A percentile compares a stretch with the other conserved stretches of the same genome.
phyloP scores from a whole-genome alignment of 1,284 basidiomycete genomes.

The Inonotus hispidus region DNA sequence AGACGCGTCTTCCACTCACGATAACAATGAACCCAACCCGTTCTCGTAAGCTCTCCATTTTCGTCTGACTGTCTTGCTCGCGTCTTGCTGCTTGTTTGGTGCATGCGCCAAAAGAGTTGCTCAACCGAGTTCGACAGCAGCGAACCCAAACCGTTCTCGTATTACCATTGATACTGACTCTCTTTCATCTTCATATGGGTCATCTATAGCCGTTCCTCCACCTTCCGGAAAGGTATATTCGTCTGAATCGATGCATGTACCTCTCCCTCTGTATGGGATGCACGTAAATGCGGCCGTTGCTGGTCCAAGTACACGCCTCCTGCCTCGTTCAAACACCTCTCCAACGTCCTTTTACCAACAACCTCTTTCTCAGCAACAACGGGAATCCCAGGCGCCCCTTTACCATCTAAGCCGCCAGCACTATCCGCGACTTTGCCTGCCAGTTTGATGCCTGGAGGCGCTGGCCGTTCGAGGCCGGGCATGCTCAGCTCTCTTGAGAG shows the following conservation, averaged over 20 bases:
- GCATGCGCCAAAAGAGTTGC: neutral
- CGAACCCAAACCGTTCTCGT: neutral
- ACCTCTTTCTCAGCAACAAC: neutral
- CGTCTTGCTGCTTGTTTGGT: neutral
- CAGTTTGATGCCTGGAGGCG: slow-evolving; percentile 15
- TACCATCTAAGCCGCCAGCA: neutral
- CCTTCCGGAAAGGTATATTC: slow-evolving; percentile 1
- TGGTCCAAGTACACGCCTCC: neutral
- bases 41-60: slow-evolving; percentile 9
- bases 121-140: neutral
- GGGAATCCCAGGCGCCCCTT: neutral
- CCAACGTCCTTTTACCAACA: slow-evolving; percentile 6
- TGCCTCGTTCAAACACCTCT: neutral
- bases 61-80: neutral
- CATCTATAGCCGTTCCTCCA: neutral
- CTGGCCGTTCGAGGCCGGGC: slow-evolving; percentile 1
- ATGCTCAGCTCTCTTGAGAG: slow-evolving; percentile 8
- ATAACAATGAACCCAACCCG: slow-evolving; percentile 9
- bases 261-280: slow-evolving; percentile 7
- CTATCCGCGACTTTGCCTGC: slow-evolving; percentile 9
- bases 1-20: neutral
- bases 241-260: neutral
- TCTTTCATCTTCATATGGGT: neutral
- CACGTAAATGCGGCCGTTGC: slow-evolving; percentile 13
- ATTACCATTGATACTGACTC: neutral